Conservation (phyloP, 768 basidiomycete species). For the Mycena olivaceomarginata region DNA sequence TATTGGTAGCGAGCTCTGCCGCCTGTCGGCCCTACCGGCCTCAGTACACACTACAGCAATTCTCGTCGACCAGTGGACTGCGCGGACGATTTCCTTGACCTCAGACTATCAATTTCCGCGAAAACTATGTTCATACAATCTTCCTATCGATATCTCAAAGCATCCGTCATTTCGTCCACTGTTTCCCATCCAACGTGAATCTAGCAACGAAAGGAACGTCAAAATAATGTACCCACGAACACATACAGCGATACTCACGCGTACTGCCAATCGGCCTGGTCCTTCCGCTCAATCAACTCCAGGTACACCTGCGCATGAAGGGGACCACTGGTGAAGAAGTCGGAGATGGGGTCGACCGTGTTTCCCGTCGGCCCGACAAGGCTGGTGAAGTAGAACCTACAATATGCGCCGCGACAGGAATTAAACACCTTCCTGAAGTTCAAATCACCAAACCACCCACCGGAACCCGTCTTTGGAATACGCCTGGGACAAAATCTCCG, state of each 20-base stretch:
- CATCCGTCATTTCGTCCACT: background rate
- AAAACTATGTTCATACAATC: no score
- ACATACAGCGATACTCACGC: background rate
- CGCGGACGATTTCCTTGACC: no score
- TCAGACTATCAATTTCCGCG: no score
- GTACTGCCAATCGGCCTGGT: slow-evolving; percentile 38
- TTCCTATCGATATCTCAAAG: no score
- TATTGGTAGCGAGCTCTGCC: no score
- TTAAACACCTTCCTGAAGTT: no score
- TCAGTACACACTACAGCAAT: no score
- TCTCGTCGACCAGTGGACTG: no score
- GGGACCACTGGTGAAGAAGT: slow-evolving; percentile 49
- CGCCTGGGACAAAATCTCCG: slow-evolving; percentile 46
- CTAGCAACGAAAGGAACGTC: background rate
- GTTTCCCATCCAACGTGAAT: background rate
- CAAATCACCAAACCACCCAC: slow-evolving; percentile 31
- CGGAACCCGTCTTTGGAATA: slow-evolving; percentile 48
- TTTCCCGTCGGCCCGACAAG: slow-evolving; percentile 49
- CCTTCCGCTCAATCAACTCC: slow-evolving; percentile 48
- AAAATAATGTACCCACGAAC: background rate
- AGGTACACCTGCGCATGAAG: slow-evolving; percentile 52
- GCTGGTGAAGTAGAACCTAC: slow-evolving; percentile 54
- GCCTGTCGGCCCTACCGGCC: no score
- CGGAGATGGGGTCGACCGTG: slow-evolving; percentile 19
- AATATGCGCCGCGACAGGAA: no score